A percentile compares a stretch with the other conserved stretches of the same genome.
These are phyloP conservation scores for Sergeia podlipaevii DNA, from an alignment of 208 protist genomes.

Conservation along the genomic window DNA sequence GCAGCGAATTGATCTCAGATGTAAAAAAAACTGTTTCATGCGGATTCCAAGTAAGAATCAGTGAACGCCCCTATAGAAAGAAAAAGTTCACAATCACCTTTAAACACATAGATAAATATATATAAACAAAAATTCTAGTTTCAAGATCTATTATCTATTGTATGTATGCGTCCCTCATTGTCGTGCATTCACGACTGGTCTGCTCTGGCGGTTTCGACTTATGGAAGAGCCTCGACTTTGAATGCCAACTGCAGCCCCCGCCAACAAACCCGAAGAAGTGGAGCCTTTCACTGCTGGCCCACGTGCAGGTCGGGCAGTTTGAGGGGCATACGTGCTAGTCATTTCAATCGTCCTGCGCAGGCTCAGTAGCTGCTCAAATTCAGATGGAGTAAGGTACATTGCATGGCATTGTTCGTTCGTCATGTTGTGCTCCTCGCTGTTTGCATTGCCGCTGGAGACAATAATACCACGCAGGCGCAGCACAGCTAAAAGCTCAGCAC, in stretches of 20 bases:
- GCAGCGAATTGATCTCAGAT: neutral
- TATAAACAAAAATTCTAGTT: neutral
- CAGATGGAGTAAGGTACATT: conserved; percentile 54
- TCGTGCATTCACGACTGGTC: too few species aligned
- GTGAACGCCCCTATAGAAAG: too few species aligned
- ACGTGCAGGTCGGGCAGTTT: neutral
- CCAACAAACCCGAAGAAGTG: too few species aligned
- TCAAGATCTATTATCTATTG: neutral
- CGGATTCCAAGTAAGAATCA: too few species aligned
- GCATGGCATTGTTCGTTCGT: conserved; percentile 44
- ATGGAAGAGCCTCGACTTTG: too few species aligned
- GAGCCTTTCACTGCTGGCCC: too few species aligned
- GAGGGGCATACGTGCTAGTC: too few species aligned
- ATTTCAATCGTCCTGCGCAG: conserved; percentile 41
- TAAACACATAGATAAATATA: conserved; percentile 6
- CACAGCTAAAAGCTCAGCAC: conserved; percentile 71
- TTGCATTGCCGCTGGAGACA: conserved; percentile 49
- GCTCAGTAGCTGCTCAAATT: conserved; percentile 58
- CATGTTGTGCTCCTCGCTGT: conserved; percentile 54
- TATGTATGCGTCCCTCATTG: too few species aligned
- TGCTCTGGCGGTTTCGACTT: too few species aligned
- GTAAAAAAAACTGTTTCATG: too few species aligned
- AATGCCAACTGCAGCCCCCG: too few species aligned
- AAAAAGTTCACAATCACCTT: too few species aligned
- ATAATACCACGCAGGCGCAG: conserved; percentile 72